Evolutionary conservation across 176 grass and related monocot species (phyloP).

Genomic region (Aegilops sharonensis): DNA sequence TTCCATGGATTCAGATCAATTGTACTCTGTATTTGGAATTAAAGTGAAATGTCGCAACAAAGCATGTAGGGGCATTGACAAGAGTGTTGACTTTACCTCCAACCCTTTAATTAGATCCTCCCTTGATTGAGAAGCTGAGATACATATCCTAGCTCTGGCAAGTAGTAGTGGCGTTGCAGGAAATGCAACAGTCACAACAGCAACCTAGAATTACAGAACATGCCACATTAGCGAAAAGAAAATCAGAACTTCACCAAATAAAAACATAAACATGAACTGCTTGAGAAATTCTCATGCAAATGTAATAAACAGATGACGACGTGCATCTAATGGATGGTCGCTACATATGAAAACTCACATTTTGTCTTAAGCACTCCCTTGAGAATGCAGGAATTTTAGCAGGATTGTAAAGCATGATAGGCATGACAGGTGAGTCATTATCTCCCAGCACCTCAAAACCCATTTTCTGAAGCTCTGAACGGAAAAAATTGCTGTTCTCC

Average conservation of each 20-base stretch:
- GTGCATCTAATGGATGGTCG: not conserved
- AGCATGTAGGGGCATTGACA: conserved; percentile 15
- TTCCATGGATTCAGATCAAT: not conserved
- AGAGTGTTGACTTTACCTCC: conserved; percentile 54
- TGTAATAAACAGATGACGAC: not conserved
- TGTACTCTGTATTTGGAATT: not conserved
- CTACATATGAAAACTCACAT: conserved; percentile 47
- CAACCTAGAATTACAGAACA: conserved; percentile 62
- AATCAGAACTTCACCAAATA: not conserved
- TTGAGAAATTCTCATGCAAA: conserved; percentile 8
- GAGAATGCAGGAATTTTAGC: conserved; percentile 98
- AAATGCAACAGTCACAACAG: conserved; percentile 90
- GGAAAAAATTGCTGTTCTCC: conserved; percentile 97
- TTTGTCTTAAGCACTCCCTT: conserved; percentile 78
- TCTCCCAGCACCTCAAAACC: conserved; percentile 96
- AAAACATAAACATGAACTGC: conserved; percentile 6
- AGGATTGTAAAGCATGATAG: conserved; percentile 98
- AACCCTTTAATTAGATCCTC: conserved; percentile 93
- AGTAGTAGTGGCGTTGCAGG: conserved; percentile 89
- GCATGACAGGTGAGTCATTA: conserved; percentile 91
- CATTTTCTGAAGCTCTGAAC: conserved; percentile 93
- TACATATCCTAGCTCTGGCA: conserved; percentile 93
- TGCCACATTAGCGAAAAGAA: conserved; percentile 20
- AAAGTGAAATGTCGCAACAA: not conserved
- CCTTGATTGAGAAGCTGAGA: conserved; percentile 83